Base-by-base conservation (phyloP, 306 rosid genomes). In the Acacia acuminata region DNA sequence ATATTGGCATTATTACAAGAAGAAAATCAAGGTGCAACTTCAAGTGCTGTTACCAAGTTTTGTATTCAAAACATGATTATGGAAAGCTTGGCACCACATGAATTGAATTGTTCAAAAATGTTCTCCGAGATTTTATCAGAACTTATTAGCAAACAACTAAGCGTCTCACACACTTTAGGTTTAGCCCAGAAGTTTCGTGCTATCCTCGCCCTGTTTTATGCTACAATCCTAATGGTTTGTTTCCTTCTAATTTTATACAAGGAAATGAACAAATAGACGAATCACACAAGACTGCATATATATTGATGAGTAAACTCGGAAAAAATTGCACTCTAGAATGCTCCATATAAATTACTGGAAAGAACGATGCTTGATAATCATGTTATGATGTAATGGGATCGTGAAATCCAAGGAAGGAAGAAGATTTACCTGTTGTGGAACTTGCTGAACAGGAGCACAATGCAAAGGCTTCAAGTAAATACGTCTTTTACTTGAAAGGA, bases 391-490 rank as follows among this genome's bases (percentile, higher is more conserved):
- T n/a, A 25, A 58, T 6, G 58, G 3, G 4, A 70, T 44, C 19
- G 22, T 25, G 20, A n/a, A 24, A 27, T 27, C 67, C 74, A 69
- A 60, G 10, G 15, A 32, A 24, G 51, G 60, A 45, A 17, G 53
- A 69, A 73, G 50, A 24, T 4, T 71, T 83, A 86, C 88, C 91
- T 83, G 85, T 60, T 81, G 83, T 77, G 78, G 87, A 20, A 83
- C 67, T 82, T 85, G 92, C 32, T 76, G 87, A 78, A 86, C 36
- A 1, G 92, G 87, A 8, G 87, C 2, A 73, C 96, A 91, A 69
- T 61, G 82, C 7, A 79, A 25, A 7, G 87, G 87, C 81, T 81
- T 90, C 48, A 81, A n/a, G 60, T 65, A 73, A 74, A 82, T 63
- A 50, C 68, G 86, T 5, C 84, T 24, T 12, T 67, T n/a, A 56